A percentile compares a stretch with the other conserved stretches of the same genome.
Evolutionary conservation across 345 rosid species (phyloP).

Genomic region (Camelina neglecta): DNA sequence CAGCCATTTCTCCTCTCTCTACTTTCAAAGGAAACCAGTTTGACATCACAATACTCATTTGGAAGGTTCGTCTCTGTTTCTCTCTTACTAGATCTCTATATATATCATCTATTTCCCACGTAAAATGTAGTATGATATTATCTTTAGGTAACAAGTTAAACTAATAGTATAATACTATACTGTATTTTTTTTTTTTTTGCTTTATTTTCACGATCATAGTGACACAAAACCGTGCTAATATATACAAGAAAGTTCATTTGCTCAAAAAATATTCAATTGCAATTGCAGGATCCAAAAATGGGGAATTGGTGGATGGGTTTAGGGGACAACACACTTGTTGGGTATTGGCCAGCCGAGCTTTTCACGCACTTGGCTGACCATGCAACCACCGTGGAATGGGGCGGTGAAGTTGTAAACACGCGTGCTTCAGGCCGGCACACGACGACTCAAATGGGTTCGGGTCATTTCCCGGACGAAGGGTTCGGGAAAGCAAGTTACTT

Average conservation of each 20-base stretch:
- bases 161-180: no score
- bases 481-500: slow-evolving; percentile 88
- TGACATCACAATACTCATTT: slow-evolving; percentile 89
- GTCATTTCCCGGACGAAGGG: slow-evolving; percentile 86
- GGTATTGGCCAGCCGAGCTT: slow-evolving; percentile 97
- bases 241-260: not conserved
- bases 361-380: slow-evolving; percentile 87
- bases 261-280: not conserved
- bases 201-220: not conserved
- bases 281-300: slow-evolving; percentile 75
- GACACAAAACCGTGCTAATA: not conserved
- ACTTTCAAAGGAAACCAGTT: slow-evolving; percentile 63
- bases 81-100: not conserved
- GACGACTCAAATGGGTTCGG: slow-evolving; percentile 95
- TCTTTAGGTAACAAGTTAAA: no score
- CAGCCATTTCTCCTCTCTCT: slow-evolving; percentile 97
- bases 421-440: slow-evolving; percentile 84
- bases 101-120: not conserved
- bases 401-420: slow-evolving; percentile 95
- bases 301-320: slow-evolving; percentile 99
- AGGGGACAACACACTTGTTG: slow-evolving; percentile 80
- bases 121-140: no score
- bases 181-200: not conserved
- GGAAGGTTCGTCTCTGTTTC: slow-evolving; percentile 62
- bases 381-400: slow-evolving; percentile 98